These are phyloP conservation scores for Astragalus membranaceus DNA, from an alignment of 306 rosid genomes.

Conservation along the genomic window DNA sequence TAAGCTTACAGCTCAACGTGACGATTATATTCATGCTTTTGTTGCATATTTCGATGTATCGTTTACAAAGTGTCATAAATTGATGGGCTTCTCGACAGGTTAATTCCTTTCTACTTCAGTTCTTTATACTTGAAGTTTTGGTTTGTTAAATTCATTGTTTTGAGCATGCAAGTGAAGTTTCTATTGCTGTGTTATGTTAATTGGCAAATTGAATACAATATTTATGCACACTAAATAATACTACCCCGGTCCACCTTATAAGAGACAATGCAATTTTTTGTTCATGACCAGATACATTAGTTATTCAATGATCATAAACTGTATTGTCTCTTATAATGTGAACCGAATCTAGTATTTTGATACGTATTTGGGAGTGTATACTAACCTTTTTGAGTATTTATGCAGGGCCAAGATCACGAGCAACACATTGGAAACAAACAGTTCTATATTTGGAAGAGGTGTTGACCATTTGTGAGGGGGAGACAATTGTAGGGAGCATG, in stretches of 20 bases:
- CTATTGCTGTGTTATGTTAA: background rate
- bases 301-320: too few species aligned
- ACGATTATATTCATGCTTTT: constrained; percentile 88
- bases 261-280: too few species aligned
- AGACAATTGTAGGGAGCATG: constrained; percentile 66
- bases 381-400: background rate
- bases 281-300: too few species aligned
- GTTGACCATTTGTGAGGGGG: constrained; percentile 85
- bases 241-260: too few species aligned
- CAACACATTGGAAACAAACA: constrained; percentile 97
- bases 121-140: background rate
- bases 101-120: constrained; percentile 18
- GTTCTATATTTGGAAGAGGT: constrained; percentile 90
- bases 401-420: constrained; percentile 83
- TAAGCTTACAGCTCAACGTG: constrained; percentile 85
- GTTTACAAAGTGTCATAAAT: constrained; percentile 85
- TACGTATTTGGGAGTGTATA: too few species aligned
- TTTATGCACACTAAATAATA: background rate
- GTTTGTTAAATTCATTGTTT: background rate
- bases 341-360: too few species aligned
- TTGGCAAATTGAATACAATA: background rate
- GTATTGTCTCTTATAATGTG: too few species aligned
- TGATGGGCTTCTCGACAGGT: constrained; percentile 98
- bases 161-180: background rate
- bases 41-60: constrained; percentile 96